Evolutionary conservation across 495 filamentous ascomycete species (phyloP).

Genomic region (Annulohypoxylon stygium): DNA sequence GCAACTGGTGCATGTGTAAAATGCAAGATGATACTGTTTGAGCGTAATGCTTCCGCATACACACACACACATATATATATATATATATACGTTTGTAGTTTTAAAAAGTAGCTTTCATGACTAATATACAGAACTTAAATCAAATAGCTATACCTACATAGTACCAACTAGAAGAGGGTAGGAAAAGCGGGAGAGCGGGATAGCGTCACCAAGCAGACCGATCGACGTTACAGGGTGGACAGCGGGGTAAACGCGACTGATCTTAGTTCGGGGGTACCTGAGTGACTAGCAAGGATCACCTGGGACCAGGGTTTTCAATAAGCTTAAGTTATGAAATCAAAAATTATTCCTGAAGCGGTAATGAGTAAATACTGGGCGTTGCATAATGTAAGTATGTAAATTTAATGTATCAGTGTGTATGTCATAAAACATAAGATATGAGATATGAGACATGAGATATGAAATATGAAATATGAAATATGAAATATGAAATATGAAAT

Average conservation of each 20-base stretch:
- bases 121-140: too few relatives aligned
- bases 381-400: slow-evolving; percentile 15
- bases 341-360: slow-evolving; percentile 16
- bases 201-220: slow-evolving; percentile 14
- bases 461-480: too few relatives aligned
- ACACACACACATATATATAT: too few relatives aligned
- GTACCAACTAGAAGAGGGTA: background rate
- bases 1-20: background rate
- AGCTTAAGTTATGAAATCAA: slow-evolving; percentile 19
- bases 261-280: slow-evolving; percentile 21
- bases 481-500: too few relatives aligned
- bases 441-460: too few relatives aligned
- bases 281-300: slow-evolving; percentile 30
- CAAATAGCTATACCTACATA: too few relatives aligned
- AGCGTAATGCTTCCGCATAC: background rate
- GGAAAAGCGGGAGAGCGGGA: background rate
- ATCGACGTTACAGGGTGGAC: slow-evolving; percentile 15
- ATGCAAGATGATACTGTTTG: background rate
- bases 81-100: too few relatives aligned
- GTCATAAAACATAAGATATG: slow-evolving; percentile 19
- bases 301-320: slow-evolving; percentile 24
- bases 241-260: slow-evolving; percentile 22
- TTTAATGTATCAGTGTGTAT: background rate
- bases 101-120: background rate
- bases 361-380: slow-evolving; percentile 36